These are phyloP conservation scores for Anthoceros angustus DNA, from an alignment of 225 moss, liverwort and hornwort genomes.

Conservation along the genomic window DNA sequence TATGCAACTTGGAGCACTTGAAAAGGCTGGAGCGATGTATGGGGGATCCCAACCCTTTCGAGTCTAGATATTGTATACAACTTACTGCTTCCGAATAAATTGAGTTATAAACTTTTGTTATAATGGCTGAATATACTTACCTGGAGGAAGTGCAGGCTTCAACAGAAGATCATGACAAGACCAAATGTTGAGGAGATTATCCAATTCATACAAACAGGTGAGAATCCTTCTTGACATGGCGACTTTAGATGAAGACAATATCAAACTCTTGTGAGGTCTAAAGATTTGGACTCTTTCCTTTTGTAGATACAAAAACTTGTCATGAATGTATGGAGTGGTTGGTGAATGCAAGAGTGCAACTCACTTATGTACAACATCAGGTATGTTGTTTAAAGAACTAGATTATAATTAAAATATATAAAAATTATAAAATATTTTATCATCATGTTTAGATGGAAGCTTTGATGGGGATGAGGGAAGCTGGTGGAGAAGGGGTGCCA, in stretches of 20 bases:
- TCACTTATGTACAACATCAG: not conserved
- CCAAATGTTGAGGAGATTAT: not conserved
- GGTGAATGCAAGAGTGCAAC: constrained; percentile 1
- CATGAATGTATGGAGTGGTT: not conserved
- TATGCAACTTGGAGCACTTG: not conserved
- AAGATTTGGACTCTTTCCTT: not conserved
- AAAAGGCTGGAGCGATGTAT: not conserved
- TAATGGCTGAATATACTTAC: not conserved
- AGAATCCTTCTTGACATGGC: too few relatives aligned
- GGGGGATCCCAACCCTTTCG: not conserved
- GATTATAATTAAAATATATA: too few relatives aligned
- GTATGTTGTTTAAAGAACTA: not conserved
- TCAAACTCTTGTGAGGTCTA: not conserved
- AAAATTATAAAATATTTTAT: too few relatives aligned
- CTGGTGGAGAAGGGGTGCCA: constrained; percentile 1
- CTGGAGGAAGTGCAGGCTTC: not conserved
- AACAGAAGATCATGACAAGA: not conserved
- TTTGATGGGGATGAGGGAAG: not conserved
- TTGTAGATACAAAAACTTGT: not conserved
- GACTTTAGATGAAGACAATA: too few relatives aligned
- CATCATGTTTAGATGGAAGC: not conserved
- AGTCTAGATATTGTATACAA: not conserved
- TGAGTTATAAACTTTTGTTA: not conserved
- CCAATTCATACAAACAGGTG: not conserved
- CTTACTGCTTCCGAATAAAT: not conserved